A percentile compares a stretch with the other conserved stretches of the same genome.
Evolutionary conservation across 2,329 filamentous ascomycete species (phyloP).

Genomic region (Penicillium janthinellum): DNA sequence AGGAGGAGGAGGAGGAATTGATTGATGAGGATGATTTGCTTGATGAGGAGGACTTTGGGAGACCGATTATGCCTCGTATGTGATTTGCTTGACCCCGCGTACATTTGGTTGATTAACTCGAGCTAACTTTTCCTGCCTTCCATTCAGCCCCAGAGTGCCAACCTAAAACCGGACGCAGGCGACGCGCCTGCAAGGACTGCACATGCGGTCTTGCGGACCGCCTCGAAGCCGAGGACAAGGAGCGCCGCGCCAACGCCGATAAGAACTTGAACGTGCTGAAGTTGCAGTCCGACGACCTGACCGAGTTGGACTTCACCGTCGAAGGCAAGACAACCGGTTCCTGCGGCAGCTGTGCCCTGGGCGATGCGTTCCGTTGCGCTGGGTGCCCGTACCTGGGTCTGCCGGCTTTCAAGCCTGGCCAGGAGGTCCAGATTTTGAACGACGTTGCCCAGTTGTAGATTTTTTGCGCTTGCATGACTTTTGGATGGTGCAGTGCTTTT

Average conservation of each 20-base stretch:
- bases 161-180: conserved; percentile 76
- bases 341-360: conserved; percentile 90
- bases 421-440: conserved; percentile 86
- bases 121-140: conserved; percentile 10
- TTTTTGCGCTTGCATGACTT: not conserved
- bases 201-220: conserved; percentile 88
- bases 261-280: conserved; percentile 58
- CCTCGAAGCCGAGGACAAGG: conserved; percentile 80
- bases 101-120: not conserved
- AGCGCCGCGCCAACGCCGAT: conserved; percentile 67
- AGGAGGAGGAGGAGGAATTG: conserved; percentile 74
- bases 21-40: conserved; percentile 90
- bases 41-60: conserved; percentile 78
- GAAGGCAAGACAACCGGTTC: conserved; percentile 86
- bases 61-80: conserved; percentile 79
- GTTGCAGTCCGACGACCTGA: conserved; percentile 74
- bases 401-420: conserved; percentile 93
- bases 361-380: conserved; percentile 81
- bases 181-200: conserved; percentile 96
- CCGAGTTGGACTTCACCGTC: conserved; percentile 91
- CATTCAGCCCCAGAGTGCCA: conserved; percentile 75
- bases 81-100: conserved; percentile 27
- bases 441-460: conserved; percentile 77
- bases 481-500: not conserved
- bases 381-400: conserved; percentile 84